phyloP scores from a whole-genome alignment of 495 filamentous ascomycete species.

The Aspergillus olivimuriae region DNA sequence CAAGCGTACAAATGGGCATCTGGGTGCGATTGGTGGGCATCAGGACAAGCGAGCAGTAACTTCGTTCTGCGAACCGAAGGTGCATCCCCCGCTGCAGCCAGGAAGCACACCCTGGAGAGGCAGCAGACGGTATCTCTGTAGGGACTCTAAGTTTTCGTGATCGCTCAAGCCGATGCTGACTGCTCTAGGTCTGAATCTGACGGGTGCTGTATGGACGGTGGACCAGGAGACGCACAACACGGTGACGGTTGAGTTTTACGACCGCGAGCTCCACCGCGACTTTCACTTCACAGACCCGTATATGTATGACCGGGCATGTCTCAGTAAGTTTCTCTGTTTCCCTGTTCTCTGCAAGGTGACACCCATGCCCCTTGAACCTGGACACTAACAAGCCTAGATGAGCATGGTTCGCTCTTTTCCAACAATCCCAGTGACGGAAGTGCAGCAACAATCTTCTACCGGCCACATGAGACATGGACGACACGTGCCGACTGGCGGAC shows the following conservation, averaged over 20 bases:
- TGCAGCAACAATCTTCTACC: constrained; percentile 85
- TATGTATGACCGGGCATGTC: constrained; percentile 92
- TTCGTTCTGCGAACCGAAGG: constrained; percentile 53
- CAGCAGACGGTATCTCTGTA: constrained; percentile 85
- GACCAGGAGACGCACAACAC: constrained; percentile 93
- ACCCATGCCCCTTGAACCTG: no score
- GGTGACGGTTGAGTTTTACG: constrained; percentile 96
- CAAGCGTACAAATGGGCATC: constrained; percentile 50
- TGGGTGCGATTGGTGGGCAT: constrained; percentile 39
- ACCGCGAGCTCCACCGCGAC: constrained; percentile 81
- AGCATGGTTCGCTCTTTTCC: constrained; percentile 81
- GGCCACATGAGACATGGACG: constrained; percentile 96
- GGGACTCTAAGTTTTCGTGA: no score
- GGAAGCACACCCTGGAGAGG: constrained; percentile 94
- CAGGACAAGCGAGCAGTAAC: constrained; percentile 59
- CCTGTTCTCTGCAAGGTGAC: no score
- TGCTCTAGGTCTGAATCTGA: constrained; percentile 64
- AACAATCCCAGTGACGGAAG: constrained; percentile 62
- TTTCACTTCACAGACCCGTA: constrained; percentile 96
- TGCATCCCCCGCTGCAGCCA: constrained; percentile 82
- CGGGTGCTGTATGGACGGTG: constrained; percentile 94
- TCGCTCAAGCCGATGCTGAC: no score
- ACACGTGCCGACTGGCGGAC: constrained; percentile 86
- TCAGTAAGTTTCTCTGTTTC: no score
- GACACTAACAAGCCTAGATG: constrained; percentile 39